phyloP scores from a whole-genome alignment of 345 rosid genomes.

The Geranium rotundifolium region DNA sequence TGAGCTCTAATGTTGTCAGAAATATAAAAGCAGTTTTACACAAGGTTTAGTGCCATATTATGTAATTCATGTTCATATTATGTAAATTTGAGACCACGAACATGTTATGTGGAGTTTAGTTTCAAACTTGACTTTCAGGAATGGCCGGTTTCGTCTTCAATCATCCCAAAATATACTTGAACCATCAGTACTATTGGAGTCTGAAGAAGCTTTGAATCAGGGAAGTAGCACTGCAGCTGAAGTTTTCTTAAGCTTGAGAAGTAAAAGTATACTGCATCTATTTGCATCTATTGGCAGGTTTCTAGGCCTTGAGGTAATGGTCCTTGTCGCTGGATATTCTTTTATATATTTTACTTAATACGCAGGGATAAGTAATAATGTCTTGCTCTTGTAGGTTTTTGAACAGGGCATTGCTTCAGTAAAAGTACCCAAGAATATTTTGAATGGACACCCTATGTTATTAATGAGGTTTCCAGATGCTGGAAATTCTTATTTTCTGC shows the following conservation, averaged over 20 bases:
- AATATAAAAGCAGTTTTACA: no score
- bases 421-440: constrained; percentile 62
- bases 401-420: constrained; percentile 60
- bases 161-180: constrained; percentile 58
- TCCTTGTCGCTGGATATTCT: not conserved
- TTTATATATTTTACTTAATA: not conserved
- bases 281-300: constrained; percentile 84
- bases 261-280: constrained; percentile 74
- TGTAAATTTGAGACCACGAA: no score
- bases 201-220: constrained; percentile 90
- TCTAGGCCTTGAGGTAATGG: constrained; percentile 83
- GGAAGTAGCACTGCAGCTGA: constrained; percentile 71
- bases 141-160: constrained; percentile 75
- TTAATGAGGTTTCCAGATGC: constrained; percentile 87
- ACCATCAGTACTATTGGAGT: constrained; percentile 46
- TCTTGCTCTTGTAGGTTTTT: constrained; percentile 54
- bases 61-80: no score
- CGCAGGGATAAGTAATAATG: constrained; percentile 9
- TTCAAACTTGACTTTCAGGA: constrained; percentile 39
- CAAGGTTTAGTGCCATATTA: no score
- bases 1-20: no score
- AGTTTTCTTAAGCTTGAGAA: constrained; percentile 72
- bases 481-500: constrained; percentile 71
- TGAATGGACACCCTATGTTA: constrained; percentile 44
- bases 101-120: constrained; percentile 5